Base-by-base conservation (phyloP, 805 yeast genomes). In the Wickerhamiella shivajii region DNA sequence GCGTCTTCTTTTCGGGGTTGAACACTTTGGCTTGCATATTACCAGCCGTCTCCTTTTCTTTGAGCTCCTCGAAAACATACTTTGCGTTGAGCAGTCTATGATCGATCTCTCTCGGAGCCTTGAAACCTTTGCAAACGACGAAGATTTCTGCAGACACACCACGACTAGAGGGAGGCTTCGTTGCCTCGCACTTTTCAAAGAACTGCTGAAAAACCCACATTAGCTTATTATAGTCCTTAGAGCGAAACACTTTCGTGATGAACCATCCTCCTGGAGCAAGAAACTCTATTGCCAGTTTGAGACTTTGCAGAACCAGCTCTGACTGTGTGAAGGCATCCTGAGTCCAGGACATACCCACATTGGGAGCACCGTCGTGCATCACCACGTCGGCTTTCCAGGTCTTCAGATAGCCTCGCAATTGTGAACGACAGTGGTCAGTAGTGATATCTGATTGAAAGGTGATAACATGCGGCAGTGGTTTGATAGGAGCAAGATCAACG, bases 301-400 rank as follows among this genome's bases (percentile, higher is more conserved):
- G 65, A 20, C 97, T 93, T 61, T 85, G 94, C 45, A 90, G 63
- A 19, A 94, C 92, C 46, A 90, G 71, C 52, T 87, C 97, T 18
- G 95, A 83, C 61, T 90, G 99, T 2, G 97, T 83, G 60, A 81
- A 90, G 1, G 99, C 98, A 71, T 90, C 99, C 58, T 90, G 99
- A 14, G 80, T 90, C 99, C 99, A 90, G n/a, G 94, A 93, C 51
- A 90, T 67, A 76, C 99, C 99, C 48, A 90, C 97, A 52, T 90
- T 90, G 19, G 99, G 99, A 18, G 99, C 99, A 75, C 99, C 99
- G 67, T 90, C 99, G 59, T 90, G 98, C 52, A 90, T 62, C 13
- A 90, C 97, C 0, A 93, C 81, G 53, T 90, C 97, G 1, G 97
- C 99, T 50, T 90, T 90, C 96, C 97, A 90, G 1, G 97, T 85